phyloP scores from a whole-genome alignment of 768 basidiomycete species.

The Collybia sordida region DNA sequence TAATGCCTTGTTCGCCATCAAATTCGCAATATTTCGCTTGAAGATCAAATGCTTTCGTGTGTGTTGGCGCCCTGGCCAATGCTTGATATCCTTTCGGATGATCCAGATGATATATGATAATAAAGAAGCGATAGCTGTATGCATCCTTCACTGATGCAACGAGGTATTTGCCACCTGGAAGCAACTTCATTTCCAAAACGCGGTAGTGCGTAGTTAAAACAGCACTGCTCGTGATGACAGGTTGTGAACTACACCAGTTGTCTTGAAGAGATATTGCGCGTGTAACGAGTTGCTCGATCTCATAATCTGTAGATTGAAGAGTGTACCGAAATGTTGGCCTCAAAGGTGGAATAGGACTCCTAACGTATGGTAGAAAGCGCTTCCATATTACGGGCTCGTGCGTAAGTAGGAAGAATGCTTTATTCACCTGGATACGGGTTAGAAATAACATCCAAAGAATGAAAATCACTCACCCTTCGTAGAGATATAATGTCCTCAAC shows the following conservation, averaged over 20 bases:
- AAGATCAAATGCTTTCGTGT: constrained; percentile 53
- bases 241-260: constrained; percentile 50
- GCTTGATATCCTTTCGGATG: constrained; percentile 44
- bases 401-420: constrained; percentile 58
- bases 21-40: constrained; percentile 60
- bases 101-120: constrained; percentile 58
- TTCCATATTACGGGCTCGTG: constrained; percentile 74
- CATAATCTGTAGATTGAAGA: constrained; percentile 33
- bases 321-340: constrained; percentile 56
- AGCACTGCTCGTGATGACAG: constrained; percentile 27
- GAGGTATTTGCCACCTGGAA: constrained; percentile 70
- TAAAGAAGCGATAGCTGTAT: constrained; percentile 41
- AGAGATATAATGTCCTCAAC: constrained; percentile 49
- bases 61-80: constrained; percentile 49
- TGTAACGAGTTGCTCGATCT: constrained; percentile 58
- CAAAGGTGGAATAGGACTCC: constrained; percentile 57
- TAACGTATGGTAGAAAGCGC: constrained; percentile 52
- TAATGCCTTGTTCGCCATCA: constrained; percentile 44
- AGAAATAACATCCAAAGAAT: neutral
- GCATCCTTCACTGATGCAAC: constrained; percentile 56
- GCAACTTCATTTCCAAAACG: constrained; percentile 52
- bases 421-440: constrained; percentile 47
- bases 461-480: constrained; percentile 34
- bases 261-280: constrained; percentile 60
- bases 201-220: constrained; percentile 31